Evolutionary conservation across 352 stramenopile genomes (phyloP).

Genomic region (Pythium oligandrum): DNA sequence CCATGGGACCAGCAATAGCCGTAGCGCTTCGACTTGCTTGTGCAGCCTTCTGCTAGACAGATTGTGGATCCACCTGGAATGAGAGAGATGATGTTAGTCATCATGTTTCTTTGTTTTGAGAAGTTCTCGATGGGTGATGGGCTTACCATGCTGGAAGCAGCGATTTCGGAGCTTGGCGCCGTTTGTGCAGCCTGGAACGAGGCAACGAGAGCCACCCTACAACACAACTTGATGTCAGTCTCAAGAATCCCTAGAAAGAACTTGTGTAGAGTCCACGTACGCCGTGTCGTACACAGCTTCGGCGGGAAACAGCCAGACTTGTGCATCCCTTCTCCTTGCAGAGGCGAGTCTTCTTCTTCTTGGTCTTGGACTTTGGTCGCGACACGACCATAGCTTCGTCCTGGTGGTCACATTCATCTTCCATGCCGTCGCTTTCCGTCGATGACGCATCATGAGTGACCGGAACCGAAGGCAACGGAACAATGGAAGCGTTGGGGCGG

Average conservation of each 20-base stretch:
- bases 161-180: conserved; percentile 35
- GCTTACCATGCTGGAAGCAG: conserved; percentile 29
- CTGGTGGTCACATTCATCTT: background rate
- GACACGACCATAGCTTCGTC: background rate
- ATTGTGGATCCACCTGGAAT: conserved; percentile 23
- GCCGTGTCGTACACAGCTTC: conserved; percentile 33
- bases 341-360: conserved; percentile 34
- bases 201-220: conserved; percentile 31
- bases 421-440: conserved; percentile 8
- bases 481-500: conserved; percentile 5
- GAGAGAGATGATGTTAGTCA: too few species aligned
- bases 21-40: conserved; percentile 35
- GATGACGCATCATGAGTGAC: conserved; percentile 12
- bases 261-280: conserved; percentile 1
- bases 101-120: too few species aligned
- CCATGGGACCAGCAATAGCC: conserved; percentile 40
- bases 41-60: conserved; percentile 25
- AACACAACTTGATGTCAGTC: background rate
- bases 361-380: conserved; percentile 6
- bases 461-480: background rate
- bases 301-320: conserved; percentile 31
- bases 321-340: conserved; percentile 31
- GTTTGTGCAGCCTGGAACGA: conserved; percentile 28
- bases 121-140: too few species aligned
- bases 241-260: too few species aligned